A percentile compares a stretch with the other conserved stretches of the same genome.
phyloP scores from a whole-genome alignment of 208 protist genomes.

The Trypanosoma scelopori region DNA sequence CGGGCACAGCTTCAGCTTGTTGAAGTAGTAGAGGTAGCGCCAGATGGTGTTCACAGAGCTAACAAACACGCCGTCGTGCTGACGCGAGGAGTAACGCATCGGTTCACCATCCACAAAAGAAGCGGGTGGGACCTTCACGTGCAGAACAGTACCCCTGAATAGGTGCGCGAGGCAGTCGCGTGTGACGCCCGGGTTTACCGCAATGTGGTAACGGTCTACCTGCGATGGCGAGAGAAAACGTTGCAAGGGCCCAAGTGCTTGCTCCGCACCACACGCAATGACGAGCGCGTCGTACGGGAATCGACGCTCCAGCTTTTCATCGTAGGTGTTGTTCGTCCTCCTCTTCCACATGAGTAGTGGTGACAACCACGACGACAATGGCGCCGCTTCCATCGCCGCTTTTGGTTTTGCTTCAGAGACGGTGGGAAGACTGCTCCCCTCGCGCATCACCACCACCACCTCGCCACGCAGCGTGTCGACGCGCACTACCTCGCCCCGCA shows the following conservation, averaged over 20 bases:
- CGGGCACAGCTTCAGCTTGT: constrained; percentile 57
- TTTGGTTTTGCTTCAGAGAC: neutral
- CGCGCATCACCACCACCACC: constrained; percentile 61
- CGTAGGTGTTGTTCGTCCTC: neutral
- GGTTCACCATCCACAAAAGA: constrained; percentile 42
- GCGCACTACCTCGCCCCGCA: constrained; percentile 55
- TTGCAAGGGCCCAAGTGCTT: constrained; percentile 46
- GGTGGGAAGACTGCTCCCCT: neutral
- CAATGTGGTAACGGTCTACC: constrained; percentile 70
- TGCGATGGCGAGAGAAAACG: constrained; percentile 18
- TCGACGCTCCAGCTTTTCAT: constrained; percentile 22
- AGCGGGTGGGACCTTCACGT: constrained; percentile 78
- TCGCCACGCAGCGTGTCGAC: constrained; percentile 47
- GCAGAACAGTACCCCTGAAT: constrained; percentile 67
- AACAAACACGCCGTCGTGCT: constrained; percentile 82
- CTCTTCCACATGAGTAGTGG: constrained; percentile 10
- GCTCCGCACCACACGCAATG: constrained; percentile 65
- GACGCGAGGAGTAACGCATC: constrained; percentile 40
- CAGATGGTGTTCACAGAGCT: constrained; percentile 79
- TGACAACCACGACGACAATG: neutral
- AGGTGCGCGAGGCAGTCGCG: constrained; percentile 67
- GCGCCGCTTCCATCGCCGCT: neutral
- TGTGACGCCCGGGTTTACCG: constrained; percentile 79
- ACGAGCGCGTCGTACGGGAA: constrained; percentile 84
- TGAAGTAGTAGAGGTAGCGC: constrained; percentile 72